Evolutionary conservation across 2,329 filamentous ascomycete species (phyloP).

Genomic region (Mycosphaerella sp.): DNA sequence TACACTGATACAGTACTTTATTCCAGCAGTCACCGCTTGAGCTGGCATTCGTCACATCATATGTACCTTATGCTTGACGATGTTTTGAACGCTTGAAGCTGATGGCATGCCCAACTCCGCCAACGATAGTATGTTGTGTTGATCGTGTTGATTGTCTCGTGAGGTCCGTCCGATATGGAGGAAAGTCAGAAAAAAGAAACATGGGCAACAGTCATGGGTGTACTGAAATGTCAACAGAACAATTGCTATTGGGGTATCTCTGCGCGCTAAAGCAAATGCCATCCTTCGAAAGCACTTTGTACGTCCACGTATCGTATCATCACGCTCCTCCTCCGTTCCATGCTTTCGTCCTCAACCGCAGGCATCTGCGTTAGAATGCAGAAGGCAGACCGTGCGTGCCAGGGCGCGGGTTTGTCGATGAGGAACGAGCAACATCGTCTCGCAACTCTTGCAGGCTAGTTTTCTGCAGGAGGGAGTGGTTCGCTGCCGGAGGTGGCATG

Average conservation of each 20-base stretch:
- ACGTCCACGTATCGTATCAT: neutral
- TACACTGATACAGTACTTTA: too few relatives aligned
- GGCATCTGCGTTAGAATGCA: neutral
- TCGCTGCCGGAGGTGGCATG: neutral
- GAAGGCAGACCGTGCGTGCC: neutral
- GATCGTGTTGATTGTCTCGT: too few relatives aligned
- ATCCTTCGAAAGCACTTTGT: neutral
- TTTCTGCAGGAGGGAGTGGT: too few relatives aligned
- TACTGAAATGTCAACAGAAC: neutral
- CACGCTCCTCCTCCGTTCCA: neutral
- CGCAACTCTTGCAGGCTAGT: neutral
- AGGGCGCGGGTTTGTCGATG: neutral
- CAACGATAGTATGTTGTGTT: too few relatives aligned
- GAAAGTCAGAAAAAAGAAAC: too few relatives aligned
- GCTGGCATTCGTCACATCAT: too few relatives aligned
- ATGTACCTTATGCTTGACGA: too few relatives aligned
- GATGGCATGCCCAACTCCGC: too few relatives aligned
- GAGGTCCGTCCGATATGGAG: too few relatives aligned
- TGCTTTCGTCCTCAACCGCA: neutral
- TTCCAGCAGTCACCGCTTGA: too few relatives aligned
- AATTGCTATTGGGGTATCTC: conserved; percentile 1
- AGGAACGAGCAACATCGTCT: neutral
- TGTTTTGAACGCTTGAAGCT: too few relatives aligned
- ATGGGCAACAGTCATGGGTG: neutral
- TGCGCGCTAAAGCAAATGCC: neutral